These are phyloP conservation scores for Globisporangium parvum DNA, from an alignment of 352 stramenopile species.

Conservation along the genomic window DNA sequence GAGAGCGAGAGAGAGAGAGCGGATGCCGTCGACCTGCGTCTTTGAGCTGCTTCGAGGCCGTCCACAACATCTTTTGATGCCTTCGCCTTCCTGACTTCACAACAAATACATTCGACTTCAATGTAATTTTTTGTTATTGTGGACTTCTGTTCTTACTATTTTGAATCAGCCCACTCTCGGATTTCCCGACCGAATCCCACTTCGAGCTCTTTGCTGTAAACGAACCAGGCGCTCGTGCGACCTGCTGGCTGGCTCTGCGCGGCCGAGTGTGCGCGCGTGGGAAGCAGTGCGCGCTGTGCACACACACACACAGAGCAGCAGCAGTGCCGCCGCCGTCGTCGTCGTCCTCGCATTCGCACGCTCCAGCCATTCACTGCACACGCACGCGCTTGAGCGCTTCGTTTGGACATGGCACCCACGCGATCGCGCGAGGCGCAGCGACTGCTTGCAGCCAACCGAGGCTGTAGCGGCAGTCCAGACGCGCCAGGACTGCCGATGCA, in stretches of 20 bases:
- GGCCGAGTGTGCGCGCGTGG: constrained; percentile 1
- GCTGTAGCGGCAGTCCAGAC: constrained; percentile 1
- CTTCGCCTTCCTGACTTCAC: no score
- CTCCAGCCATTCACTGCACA: neutral
- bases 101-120: no score
- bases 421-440: constrained; percentile 10
- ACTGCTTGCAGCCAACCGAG: neutral
- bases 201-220: constrained; percentile 13
- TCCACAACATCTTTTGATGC: no score
- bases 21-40: no score
- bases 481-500: constrained; percentile 1
- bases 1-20: no score
- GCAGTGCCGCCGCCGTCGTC: neutral
- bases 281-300: neutral
- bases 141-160: no score
- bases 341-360: neutral
- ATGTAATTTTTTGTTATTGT: no score
- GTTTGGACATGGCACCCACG: constrained; percentile 2
- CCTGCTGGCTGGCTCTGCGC: neutral
- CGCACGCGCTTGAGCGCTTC: neutral
- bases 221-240: constrained; percentile 4
- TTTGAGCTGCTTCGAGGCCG: no score
- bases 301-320: neutral
- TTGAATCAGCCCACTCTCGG: no score
- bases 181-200: neutral